A percentile compares a stretch with the other conserved stretches of the same genome.
phyloP scores from a whole-genome alignment of 257 asterid genomes.

The Linderniella brevidens region DNA sequence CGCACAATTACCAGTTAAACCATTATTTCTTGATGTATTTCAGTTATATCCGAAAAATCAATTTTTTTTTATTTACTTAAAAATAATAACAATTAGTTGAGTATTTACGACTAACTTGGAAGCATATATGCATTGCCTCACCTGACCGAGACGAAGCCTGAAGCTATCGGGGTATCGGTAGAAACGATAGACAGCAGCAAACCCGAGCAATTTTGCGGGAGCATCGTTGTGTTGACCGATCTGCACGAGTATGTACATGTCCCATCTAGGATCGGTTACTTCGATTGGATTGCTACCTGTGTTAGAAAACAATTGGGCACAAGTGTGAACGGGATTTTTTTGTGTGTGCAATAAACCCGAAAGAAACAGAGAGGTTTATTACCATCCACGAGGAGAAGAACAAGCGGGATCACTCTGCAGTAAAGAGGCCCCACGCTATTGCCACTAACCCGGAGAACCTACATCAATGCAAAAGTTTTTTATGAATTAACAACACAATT shows the following conservation, averaged over 20 bases:
- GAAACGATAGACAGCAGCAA: slow-evolving; percentile 83
- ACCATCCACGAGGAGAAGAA: slow-evolving; percentile 65
- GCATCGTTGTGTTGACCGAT: slow-evolving; percentile 27
- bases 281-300: slow-evolving; percentile 99
- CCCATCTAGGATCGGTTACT: slow-evolving; percentile 80
- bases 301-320: slow-evolving; percentile 7
- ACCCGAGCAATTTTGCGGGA: slow-evolving; percentile 37
- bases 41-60: no score
- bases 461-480: not conserved
- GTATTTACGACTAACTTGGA: not conserved
- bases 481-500: not conserved
- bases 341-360: slow-evolving; percentile 6
- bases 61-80: no score
- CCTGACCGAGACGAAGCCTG: slow-evolving; percentile 97
- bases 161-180: slow-evolving; percentile 45
- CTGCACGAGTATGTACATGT: slow-evolving; percentile 50
- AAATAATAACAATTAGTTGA: no score
- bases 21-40: no score
- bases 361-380: slow-evolving; percentile 4
- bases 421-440: slow-evolving; percentile 45
- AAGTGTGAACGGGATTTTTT: not conserved
- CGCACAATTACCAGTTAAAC: no score
- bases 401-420: slow-evolving; percentile 51
- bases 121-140: slow-evolving; percentile 1
- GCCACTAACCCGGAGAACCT: slow-evolving; percentile 41